Percentiles rank a stretch among this genome's conserved stretches.
phyloP scores from a whole-genome alignment of 345 rosid species.

The Brassica carinata region DNA sequence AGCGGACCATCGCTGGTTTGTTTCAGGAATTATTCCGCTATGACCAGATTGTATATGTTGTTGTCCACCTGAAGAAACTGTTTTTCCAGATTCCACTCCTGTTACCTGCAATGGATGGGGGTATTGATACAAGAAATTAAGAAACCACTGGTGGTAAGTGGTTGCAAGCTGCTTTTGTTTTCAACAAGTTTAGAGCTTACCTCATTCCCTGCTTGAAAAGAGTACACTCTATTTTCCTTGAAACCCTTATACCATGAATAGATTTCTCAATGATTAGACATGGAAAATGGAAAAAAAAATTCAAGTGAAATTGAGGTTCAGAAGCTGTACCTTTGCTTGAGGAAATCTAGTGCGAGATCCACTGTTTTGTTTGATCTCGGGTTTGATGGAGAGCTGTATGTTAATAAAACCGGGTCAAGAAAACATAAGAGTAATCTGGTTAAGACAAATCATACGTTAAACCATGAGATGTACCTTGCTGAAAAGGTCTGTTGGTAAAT shows the following conservation, averaged over 20 bases:
- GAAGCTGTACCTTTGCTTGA: constrained; percentile 59
- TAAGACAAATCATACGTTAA: not conserved
- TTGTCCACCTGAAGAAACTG: constrained; percentile 41
- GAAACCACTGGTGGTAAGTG: not conserved
- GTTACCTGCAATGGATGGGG: constrained; percentile 35
- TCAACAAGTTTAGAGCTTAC: constrained; percentile 38
- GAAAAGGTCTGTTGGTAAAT: constrained; percentile 79
- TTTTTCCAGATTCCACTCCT: constrained; percentile 43
- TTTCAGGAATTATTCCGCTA: constrained; percentile 43
- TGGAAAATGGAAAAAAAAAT: not conserved
- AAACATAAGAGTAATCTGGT: not conserved
- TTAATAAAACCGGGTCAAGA: constrained; percentile 1
- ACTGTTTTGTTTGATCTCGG: constrained; percentile 55
- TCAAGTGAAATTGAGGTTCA: not conserved
- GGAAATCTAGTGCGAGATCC: constrained; percentile 48
- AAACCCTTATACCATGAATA: constrained; percentile 64
- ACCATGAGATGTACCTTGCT: constrained; percentile 64
- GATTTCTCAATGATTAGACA: constrained; percentile 34
- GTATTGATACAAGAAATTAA: constrained; percentile 5
- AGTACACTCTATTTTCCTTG: constrained; percentile 82
- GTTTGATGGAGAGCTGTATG: constrained; percentile 63
- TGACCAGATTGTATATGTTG: constrained; percentile 44
- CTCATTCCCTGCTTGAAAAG: constrained; percentile 63
- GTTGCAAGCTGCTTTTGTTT: not conserved
- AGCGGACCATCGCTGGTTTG: constrained; percentile 40